Base-by-base conservation (phyloP, 108 stramenopile species). In the Cylindrotheca closterium region DNA sequence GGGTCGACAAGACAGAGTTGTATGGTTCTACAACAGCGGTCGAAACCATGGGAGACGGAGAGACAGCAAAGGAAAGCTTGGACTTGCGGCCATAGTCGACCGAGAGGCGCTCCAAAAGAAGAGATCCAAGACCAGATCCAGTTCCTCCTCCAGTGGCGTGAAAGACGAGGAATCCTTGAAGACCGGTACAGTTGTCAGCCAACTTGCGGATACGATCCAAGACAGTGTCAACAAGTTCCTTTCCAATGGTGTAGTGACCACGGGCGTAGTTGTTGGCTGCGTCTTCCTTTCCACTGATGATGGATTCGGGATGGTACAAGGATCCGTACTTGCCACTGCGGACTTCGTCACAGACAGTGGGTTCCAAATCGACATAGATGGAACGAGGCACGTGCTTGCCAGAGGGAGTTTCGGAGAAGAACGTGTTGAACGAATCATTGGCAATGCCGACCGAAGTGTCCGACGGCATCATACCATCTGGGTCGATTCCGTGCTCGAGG, bases 201-300 rank as follows among this genome's bases (percentile, higher is more conserved):
- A 97, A 76, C 93, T 98, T 98, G 63, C 98, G 96, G 78, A 98
- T 93, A 65, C 96, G 94, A 79, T 98, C 98, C 67, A 98, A 89
- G 66, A 98, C 96, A 32, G 84, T 79, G 82, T 98, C 98, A 22
- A 98, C 96, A 66, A 96, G 89, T 77, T 97, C 98, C 90, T 93
- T 97, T 73, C 98, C 96, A 73, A 93, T 96, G 80, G 98, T 98
- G 96, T 98, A 98, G 87, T 98, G 98, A 63, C 98, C 98, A 80
- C 96, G 96, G 73, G 98, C 98, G 81, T 97, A 98, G 95, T 98
- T 98, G 85, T 98, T 98, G 70, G 96, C 98, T 30, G 98, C 98
- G 72, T 97, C 98, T 79, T 97, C 96, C 91, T 99, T 99, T 79
- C 98, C 98, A 74, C 84, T 91, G 79, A 99, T 98, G 81, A 99